A percentile compares a stretch with the other conserved stretches of the same genome.
Evolutionary conservation across 129 eudicot species (phyloP).

Genomic region (Flaveria brownii): DNA sequence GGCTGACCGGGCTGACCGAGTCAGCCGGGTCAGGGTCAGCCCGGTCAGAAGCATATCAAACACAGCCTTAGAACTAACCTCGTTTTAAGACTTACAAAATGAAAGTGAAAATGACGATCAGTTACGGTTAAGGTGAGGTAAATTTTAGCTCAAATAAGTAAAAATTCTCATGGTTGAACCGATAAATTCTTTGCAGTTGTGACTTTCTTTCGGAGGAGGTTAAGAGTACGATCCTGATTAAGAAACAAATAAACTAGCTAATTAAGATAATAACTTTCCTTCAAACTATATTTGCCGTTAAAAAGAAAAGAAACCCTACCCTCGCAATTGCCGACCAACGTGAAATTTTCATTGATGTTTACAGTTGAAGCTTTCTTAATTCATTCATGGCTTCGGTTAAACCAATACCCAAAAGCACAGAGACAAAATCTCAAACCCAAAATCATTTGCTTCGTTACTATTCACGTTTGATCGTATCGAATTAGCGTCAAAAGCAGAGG

Average conservation of each 20-base stretch:
- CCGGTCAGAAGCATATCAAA: no score
- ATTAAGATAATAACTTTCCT: no score
- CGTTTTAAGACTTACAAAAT: not conserved
- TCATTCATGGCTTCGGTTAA: conserved; percentile 4
- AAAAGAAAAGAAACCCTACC: conserved; percentile 14
- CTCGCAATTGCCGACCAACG: not conserved
- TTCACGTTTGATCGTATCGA: conserved; percentile 1
- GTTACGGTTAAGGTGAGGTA: not conserved
- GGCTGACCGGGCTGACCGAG: no score
- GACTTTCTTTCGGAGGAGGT: no score
- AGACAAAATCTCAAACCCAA: not conserved
- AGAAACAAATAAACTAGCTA: no score
- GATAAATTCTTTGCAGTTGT: no score
- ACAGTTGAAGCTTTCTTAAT: not conserved
- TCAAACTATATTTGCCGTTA: no score
- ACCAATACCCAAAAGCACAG: not conserved
- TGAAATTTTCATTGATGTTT: not conserved
- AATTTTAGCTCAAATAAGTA: no score
- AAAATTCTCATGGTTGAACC: no score
- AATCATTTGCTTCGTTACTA: not conserved
- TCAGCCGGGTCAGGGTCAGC: no score
- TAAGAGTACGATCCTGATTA: no score
- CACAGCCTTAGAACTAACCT: not conserved
- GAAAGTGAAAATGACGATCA: not conserved
- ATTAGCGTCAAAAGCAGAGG: not conserved